A percentile compares a stretch with the other conserved stretches of the same genome.
phyloP scores from a whole-genome alignment of 1,139 yeast genomes.

The Pichia sp. region DNA sequence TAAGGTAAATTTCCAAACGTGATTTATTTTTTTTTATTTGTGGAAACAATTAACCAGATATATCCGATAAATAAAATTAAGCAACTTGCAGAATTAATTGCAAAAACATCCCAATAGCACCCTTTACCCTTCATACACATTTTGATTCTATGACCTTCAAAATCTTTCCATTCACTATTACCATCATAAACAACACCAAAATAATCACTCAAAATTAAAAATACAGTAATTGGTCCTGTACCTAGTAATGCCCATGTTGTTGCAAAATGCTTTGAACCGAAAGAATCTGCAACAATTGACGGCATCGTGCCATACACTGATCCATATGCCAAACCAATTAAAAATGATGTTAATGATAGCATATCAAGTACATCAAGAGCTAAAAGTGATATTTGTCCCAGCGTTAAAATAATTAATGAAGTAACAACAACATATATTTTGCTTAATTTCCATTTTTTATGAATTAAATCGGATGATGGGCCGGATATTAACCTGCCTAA shows the following conservation, averaged over 20 bases:
- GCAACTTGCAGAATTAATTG: constrained; percentile 32
- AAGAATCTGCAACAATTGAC: constrained; percentile 68
- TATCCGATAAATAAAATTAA: constrained; percentile 20
- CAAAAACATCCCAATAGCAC: constrained; percentile 38
- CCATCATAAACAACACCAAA: constrained; percentile 38
- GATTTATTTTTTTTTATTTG: background rate
- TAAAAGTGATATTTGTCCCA: constrained; percentile 37
- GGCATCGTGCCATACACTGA: constrained; percentile 76
- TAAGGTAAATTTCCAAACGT: background rate
- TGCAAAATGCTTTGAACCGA: constrained; percentile 66
- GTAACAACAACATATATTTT: constrained; percentile 62
- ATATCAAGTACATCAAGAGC: constrained; percentile 31
- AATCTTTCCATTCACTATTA: constrained; percentile 29
- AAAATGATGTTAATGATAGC: constrained; percentile 47
- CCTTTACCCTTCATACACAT: constrained; percentile 36
- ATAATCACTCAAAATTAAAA: constrained; percentile 37
- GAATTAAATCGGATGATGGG: constrained; percentile 55
- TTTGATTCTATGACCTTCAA: constrained; percentile 22
- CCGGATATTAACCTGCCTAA: constrained; percentile 66
- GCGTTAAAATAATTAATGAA: constrained; percentile 38
- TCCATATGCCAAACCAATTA: constrained; percentile 76
- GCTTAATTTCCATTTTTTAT: constrained; percentile 45
- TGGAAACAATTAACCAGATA: constrained; percentile 9
- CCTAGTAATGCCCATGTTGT: constrained; percentile 77
- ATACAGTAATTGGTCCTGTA: constrained; percentile 38